Evolutionary conservation across 1,139 yeast genomes (phyloP), one percentile per base, ranked within the genome.

Genomic region (Yamadazyma trypodendri): DNA sequence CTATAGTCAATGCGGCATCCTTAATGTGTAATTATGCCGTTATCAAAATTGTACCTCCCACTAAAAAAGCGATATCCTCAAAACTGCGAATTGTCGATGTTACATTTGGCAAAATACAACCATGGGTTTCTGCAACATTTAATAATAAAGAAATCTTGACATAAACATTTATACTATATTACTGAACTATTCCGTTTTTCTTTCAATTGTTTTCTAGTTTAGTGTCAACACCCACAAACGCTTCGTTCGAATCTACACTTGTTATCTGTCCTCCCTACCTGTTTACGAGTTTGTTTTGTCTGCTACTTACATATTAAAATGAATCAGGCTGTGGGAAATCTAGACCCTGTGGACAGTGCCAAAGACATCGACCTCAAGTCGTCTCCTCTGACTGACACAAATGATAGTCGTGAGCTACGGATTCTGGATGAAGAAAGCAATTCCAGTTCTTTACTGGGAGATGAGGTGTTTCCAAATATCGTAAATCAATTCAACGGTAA

Each of bases 391-490:
- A 25, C 31, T 3, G 35, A 32, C 11, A 17, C 35, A 7, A 32
- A 32, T 13, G 35, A 32, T 7, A 20, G 12, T 6, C 6, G 12
- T 6, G 40, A 38, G 15, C 31, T 34, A 2, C 31, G 29, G 12
- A 24, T 36, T 12, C 42, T 41, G 41, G 44, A 40, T 12, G 34
- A 30, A 23, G 36, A 31, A 9, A 32, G 32, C 20, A 36, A 36
- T 24, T n/a, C 34, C 22, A 25, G 24, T 23, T 30, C 33, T 14
- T 7, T 13, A 8, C 20, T 11, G n/a, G 24, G n/a, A 7, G 25
- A 24, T 14, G 42, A 36, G n/a, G 17, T 31, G 11, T 37, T 31
- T 18, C 7, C 23, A 9, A 36, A 35, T 10, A 22, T 34, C 1
- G 3, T 37, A 3, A 11, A 27, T 10, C 41, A 24, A 25, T 42